A percentile compares a stretch with the other conserved stretches of the same genome.
These are phyloP conservation scores for Ascodesmis nigricans DNA, from an alignment of 495 filamentous ascomycete genomes.

Conservation along the genomic window DNA sequence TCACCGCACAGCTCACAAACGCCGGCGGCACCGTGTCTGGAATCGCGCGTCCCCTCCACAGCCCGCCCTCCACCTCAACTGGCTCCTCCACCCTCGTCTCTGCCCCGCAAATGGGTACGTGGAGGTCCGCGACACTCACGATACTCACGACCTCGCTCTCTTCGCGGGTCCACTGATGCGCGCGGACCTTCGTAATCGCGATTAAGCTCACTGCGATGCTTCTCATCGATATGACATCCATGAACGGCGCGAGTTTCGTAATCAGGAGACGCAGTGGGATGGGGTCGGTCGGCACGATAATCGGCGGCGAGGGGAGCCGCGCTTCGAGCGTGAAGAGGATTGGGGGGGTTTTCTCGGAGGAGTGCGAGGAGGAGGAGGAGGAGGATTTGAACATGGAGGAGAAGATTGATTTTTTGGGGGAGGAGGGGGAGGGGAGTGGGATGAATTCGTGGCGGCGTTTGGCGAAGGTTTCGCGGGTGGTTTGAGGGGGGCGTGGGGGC, in stretches of 20 bases:
- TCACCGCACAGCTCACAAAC: constrained; percentile 77
- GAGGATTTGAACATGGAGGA: constrained; percentile 3
- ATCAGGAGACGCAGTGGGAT: constrained; percentile 61
- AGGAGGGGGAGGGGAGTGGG: constrained; percentile 15
- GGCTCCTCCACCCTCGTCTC: constrained; percentile 41
- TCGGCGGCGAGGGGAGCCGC: constrained; percentile 66
- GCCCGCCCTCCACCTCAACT: constrained; percentile 35
- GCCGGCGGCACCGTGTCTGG: constrained; percentile 69
- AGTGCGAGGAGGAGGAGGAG: too few relatives aligned
- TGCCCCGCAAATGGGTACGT: constrained; percentile 7
- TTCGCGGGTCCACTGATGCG: constrained; percentile 42
- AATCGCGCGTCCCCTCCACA: constrained; percentile 49
- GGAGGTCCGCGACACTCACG: constrained; percentile 6
- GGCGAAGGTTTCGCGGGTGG: constrained; percentile 62
- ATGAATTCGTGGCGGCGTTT: constrained; percentile 57
- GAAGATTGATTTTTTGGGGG: constrained; percentile 34
- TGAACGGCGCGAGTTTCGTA: constrained; percentile 43
- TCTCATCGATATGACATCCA: constrained; percentile 46
- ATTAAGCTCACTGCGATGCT: constrained; percentile 62
- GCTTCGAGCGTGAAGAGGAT: constrained; percentile 42
- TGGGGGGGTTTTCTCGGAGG: constrained; percentile 14
- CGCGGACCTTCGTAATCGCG: constrained; percentile 52
- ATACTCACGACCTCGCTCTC: constrained; percentile 30
- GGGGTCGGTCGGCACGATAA: constrained; percentile 69
- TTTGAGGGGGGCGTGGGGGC: constrained; percentile 45